Evolutionary conservation across 768 basidiomycete genomes (phyloP).

Genomic region (Panaeolus papilionaceus): DNA sequence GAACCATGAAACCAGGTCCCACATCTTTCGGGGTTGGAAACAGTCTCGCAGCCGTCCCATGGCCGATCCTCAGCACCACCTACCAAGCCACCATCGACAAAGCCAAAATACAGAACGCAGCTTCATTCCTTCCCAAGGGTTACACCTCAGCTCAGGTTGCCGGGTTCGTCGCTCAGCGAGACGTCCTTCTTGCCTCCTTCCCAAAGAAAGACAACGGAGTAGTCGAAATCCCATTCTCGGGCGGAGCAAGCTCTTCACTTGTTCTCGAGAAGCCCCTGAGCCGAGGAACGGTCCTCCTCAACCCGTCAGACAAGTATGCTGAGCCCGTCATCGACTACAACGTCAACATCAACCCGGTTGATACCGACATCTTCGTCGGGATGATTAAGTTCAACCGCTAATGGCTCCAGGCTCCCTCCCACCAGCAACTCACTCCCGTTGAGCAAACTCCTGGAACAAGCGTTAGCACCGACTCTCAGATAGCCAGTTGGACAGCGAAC

Average conservation of each 20-base stretch:
- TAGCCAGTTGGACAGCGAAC: slow-evolving; percentile 6
- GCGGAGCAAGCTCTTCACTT: slow-evolving; percentile 7
- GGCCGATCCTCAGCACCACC: slow-evolving; percentile 10
- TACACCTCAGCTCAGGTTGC: slow-evolving; percentile 17
- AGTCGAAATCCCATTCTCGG: slow-evolving; percentile 20
- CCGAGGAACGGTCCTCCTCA: slow-evolving; percentile 23
- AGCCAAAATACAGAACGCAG: slow-evolving; percentile 15
- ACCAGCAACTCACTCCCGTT: slow-evolving; percentile 13
- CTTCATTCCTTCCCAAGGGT: slow-evolving; percentile 19
- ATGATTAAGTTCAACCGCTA: slow-evolving; percentile 14
- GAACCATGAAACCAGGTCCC: slow-evolving; percentile 9
- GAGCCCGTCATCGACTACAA: slow-evolving; percentile 22
- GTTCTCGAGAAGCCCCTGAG: slow-evolving; percentile 21
- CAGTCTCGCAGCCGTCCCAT: slow-evolving; percentile 16
- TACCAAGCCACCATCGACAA: slow-evolving; percentile 17
- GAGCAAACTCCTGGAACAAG: slow-evolving; percentile 17
- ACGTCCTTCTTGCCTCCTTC: slow-evolving; percentile 16
- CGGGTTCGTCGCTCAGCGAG: slow-evolving; percentile 19
- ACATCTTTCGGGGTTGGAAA: slow-evolving; percentile 20
- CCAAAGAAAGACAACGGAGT: slow-evolving; percentile 20
- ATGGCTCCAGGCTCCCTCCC: slow-evolving; percentile 17
- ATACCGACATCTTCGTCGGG: slow-evolving; percentile 19
- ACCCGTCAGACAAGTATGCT: slow-evolving; percentile 19
- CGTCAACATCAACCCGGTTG: slow-evolving; percentile 21
- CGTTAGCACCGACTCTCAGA: slow-evolving; percentile 16